Evolutionary conservation across 1,284 basidiomycete genomes (phyloP), one percentile per base, ranked within the genome.

Genomic region (Leccinum pachyderme): DNA sequence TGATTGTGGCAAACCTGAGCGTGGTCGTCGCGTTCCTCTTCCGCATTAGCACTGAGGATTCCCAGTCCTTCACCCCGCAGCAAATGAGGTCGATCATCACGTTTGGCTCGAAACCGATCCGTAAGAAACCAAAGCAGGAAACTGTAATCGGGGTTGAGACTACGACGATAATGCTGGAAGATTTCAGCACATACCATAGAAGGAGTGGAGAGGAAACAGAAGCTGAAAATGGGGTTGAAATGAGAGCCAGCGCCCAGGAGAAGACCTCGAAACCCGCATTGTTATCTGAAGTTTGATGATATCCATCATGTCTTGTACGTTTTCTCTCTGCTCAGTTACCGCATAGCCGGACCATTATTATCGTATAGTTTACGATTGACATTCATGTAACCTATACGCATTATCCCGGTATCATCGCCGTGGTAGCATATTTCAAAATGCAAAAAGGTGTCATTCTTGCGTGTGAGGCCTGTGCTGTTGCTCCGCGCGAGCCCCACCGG

Each of bases 11-110:
- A 44, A 44, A 44, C 24, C 25, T 44, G 13, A 44, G 43, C 43
- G 43, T 54, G 5, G 53, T 54, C 13, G 33, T 54, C 15, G 51
- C 53, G 5, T 45, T 54, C 43, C 32, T 54, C 27, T 54, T 54
- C 32, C 53, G 53, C 31, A 45, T 54, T 24, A 31, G 43, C 25
- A 29, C 51, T 4, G 53, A 54, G 18, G 53, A 54, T 9, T 37
- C 43, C 5, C 18, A 32, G 32, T 35, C 41, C 7, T 52, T 52
- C 18, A 25, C 32, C 3, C 53, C 50, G 9, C 51, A n/a, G 5
- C 24, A 52, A 1, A 15, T 54, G 32, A 45, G 13, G 9, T 45
- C 53, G 24, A 27, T 29, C 2, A 4, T 53, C 32, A 54, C 53
- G 3, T 54, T 54, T 28, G 53, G 53, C 11, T 35, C 53, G 8